Evolutionary conservation across 169 alveolate species (phyloP).

Genomic region (Eimeria tenella): DNA sequence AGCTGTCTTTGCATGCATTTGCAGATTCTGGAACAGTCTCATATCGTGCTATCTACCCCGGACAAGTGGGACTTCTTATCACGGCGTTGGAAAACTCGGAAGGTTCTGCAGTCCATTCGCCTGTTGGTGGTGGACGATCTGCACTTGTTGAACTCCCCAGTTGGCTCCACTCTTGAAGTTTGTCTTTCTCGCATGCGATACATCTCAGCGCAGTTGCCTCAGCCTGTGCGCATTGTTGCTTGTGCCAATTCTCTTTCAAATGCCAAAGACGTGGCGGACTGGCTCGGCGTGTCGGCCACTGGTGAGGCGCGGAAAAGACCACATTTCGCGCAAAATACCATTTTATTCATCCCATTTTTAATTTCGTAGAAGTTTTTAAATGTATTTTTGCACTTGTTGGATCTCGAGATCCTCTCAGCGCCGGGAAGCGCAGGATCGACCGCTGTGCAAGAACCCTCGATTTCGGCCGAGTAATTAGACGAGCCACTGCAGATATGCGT

Average conservation of each 20-base stretch:
- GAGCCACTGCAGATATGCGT: no score
- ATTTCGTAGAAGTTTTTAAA: no score
- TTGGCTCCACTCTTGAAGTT: conserved; percentile 91
- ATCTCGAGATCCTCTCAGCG: no score
- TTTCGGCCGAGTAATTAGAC: no score
- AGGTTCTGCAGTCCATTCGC: conserved; percentile 85
- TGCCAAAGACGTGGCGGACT: conserved; percentile 86
- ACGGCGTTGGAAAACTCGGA: conserved; percentile 90
- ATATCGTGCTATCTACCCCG: conserved; percentile 85
- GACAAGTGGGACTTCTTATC: conserved; percentile 82
- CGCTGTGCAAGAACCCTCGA: no score
- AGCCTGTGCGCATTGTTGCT: conserved; percentile 85
- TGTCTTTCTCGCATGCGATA: conserved; percentile 96
- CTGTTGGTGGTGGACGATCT: conserved; percentile 96
- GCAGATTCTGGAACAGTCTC: conserved; percentile 83
- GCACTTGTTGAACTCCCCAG: conserved; percentile 89
- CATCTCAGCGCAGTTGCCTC: conserved; percentile 91
- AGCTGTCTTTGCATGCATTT: not conserved
- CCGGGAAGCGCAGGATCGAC: no score
- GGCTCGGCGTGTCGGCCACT: conserved; percentile 86
- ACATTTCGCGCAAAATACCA: no score
- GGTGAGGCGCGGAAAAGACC: conserved; percentile 50
- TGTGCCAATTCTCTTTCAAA: conserved; percentile 84
- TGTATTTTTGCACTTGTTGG: no score
- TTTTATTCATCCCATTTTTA: no score